phyloP scores from a whole-genome alignment of 2,329 filamentous ascomycete species.

The Monosporascus sp. region DNA sequence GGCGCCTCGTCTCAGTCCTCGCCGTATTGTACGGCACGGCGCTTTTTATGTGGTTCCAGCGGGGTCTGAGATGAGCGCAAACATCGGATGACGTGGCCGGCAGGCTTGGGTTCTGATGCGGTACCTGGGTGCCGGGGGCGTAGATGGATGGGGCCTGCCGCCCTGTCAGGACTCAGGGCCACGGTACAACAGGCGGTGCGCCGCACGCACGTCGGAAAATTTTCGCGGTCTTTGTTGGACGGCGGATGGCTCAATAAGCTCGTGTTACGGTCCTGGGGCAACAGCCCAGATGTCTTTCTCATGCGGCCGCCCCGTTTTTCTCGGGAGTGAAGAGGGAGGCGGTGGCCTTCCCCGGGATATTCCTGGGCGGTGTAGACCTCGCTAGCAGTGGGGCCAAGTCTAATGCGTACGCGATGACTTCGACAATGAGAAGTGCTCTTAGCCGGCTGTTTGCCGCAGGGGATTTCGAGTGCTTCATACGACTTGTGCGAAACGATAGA shows the following conservation, averaged over 20 bases:
- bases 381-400: not conserved
- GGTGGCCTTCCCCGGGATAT: not conserved
- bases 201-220: not conserved
- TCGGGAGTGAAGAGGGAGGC: not conserved
- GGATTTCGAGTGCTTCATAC: too few species aligned
- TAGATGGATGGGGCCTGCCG: not conserved
- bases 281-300: too few species aligned
- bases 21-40: too few species aligned
- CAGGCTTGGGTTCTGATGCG: not conserved
- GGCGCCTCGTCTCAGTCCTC: too few species aligned
- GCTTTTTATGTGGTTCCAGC: too few species aligned
- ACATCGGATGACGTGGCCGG: constrained; percentile 25
- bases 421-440: not conserved
- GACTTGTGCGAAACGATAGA: not conserved
- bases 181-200: not conserved
- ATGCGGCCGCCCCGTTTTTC: not conserved
- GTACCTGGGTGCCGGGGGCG: not conserved
- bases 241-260: not conserved
- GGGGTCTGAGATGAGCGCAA: constrained; percentile 5
- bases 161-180: not conserved
- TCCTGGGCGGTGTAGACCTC: not conserved
- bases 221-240: not conserved
- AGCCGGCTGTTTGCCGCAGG: too few species aligned
- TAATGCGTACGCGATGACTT: not conserved
- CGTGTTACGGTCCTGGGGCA: not conserved